Evolutionary conservation across 768 basidiomycete genomes (phyloP), one percentile per base, ranked within the genome.

Genomic region (Boletus rubroflammeus): DNA sequence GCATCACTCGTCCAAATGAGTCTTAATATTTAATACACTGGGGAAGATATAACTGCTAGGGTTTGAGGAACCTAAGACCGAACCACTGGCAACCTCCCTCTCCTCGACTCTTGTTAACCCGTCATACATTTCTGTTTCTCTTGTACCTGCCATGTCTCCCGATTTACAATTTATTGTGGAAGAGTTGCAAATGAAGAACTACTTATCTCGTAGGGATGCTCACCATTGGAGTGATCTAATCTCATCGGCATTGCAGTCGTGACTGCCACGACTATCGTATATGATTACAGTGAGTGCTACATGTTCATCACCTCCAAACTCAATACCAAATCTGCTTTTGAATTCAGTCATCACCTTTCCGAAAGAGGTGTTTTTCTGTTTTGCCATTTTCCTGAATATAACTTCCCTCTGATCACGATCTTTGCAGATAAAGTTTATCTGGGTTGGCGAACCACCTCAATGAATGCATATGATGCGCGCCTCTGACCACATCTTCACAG

Each of bases 321-420:
- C 35, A 36, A n/a, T 36, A 5, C 34, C n/a, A 43, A 10, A 1
- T 23, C 10, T 47, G 7, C 26, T 19, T 6, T 47, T 13, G 25
- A 15, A 15, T 29, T 7, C 38, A 67, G 65, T 56, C 25, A 35
- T 67, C 14, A 47, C 57, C 0, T 51, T 65, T 36, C n/a, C 53
- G 3, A 48, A 44, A 6, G 64, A 67, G 64, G 57, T 66, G 2
- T 26, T 13, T 15, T 28, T 39, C 4, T 31, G 10, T 42, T 14
- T 25, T 39, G n/a, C 19, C 0, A 14, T n/a, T 36, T 3, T 36
- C 17, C 17, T 17, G 4, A 5, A n/a, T n/a, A 17, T 6, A 36
- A 7, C 7, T 36, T n/a, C 7, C 4, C 6, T 36, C 15, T 9
- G 35, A 36, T 5, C 0, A 36, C 7, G 0, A 9, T 7, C 35